Evolutionary conservation across 2,329 filamentous ascomycete species (phyloP), one percentile per base, ranked within the genome.

Genomic region (Talaromyces sp.): DNA sequence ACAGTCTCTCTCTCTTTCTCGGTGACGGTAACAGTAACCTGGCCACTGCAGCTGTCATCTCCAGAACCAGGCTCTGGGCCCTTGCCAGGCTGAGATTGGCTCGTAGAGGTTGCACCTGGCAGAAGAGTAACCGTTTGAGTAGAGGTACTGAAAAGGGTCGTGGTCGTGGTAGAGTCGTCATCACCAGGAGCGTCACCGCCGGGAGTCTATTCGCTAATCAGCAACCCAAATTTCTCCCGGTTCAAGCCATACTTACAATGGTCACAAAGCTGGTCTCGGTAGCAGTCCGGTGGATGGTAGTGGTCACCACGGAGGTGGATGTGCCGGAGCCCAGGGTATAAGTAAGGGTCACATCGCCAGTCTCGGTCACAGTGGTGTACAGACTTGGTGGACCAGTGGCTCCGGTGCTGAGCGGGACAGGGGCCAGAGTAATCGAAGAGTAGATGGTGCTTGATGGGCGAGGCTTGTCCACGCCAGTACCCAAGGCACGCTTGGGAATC

Each of bases 241-340:
- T 10, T 56, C 24, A 4, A 7, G 13, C 8, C n/a, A 43, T 19
- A 56, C 53, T 56, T 63, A 66, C 64, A n/a, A 38, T 58, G 26
- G 58, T 57, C 49, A 60, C 59, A 53, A 58, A 58, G 55, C 58
- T 43, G 58, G 65, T 65, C 52, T 60, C 58, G 50, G 71, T 75
- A 32, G 65, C 64, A 51, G 74, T 76, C 59, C 64, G 67, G 66
- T 71, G 69, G 56, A 77, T 68, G 14, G 74, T 76, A 51, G 69
- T 76, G 27, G 75, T 77, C 19, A 77, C 67, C 32, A 76, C 69
- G 29, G 67, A 69, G 53, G 69, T 71, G 5, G 71, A 70, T 24
- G 68, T 67, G 46, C 75, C 75, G 51, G 71, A 64, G 38, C 72
- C 73, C 32, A 75, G 57, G n/a, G 75, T 78, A 70, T 77, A 77